phyloP scores from a whole-genome alignment of 1,139 yeast species.

The Zygoascus hellenicus region DNA sequence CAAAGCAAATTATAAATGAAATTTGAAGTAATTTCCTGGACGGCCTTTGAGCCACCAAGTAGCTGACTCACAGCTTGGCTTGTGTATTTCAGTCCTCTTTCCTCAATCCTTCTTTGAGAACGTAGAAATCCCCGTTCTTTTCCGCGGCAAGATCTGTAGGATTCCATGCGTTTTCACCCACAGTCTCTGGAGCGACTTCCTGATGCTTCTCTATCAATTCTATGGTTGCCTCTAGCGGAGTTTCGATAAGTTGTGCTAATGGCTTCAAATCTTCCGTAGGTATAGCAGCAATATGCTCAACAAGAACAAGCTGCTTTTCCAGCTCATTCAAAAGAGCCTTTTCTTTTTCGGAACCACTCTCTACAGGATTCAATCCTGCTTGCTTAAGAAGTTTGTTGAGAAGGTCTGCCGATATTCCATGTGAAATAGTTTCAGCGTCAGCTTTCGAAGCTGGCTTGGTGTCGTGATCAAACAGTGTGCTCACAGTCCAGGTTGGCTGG shows the following conservation, averaged over 20 bases:
- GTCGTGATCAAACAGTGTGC: constrained; percentile 21
- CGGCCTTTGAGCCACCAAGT: too few species aligned
- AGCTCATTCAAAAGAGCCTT: constrained; percentile 26
- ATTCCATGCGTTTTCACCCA: constrained; percentile 23
- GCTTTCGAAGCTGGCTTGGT: constrained; percentile 12
- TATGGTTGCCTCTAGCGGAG: constrained; percentile 15
- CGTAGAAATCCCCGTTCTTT: constrained; percentile 26
- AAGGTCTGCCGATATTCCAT: constrained; percentile 20
- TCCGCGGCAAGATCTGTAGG: constrained; percentile 29
- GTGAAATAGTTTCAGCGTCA: constrained; percentile 13
- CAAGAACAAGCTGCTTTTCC: constrained; percentile 33
- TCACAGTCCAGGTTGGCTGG: constrained; percentile 28
- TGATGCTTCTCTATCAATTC: constrained; percentile 15
- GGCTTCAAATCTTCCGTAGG: constrained; percentile 33
- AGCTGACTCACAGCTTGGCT: neutral
- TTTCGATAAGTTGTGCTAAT: constrained; percentile 30
- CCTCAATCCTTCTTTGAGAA: constrained; percentile 29
- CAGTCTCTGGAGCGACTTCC: constrained; percentile 17
- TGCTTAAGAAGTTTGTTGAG: constrained; percentile 27
- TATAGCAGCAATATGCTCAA: constrained; percentile 32
- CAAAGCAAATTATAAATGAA: neutral
- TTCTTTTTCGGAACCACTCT: constrained; percentile 18
- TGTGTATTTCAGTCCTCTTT: constrained; percentile 15
- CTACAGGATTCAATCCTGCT: constrained; percentile 25
- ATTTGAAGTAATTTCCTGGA: too few species aligned